Base-by-base conservation (phyloP, 441 rosid genomes). In the Francoa sonchifolia region DNA sequence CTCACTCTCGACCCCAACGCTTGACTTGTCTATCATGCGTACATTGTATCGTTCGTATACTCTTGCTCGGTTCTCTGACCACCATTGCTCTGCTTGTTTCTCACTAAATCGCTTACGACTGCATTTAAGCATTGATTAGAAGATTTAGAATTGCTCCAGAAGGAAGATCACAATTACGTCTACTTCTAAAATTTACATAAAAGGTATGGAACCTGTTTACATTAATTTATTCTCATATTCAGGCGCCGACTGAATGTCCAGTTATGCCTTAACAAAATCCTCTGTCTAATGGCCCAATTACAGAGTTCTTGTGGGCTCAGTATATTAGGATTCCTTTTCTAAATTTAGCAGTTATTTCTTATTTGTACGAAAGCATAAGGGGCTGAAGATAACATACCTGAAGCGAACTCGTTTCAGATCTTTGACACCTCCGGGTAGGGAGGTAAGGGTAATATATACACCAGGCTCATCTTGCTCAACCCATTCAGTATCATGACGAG, bases 381-480 rank as follows among this genome's bases (percentile, higher is more conserved):
- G 16, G 16, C 6, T 3, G 16, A 45, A 39, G 42, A 40, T 17
- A 44, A 23, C 51, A 32, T 59, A 89, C 98, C 96, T 89, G 75
- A 89, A 89, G 46, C 94, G 89, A 47, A 89, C 98, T 37, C 94
- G 78, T 66, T 82, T 82, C 36, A 85, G 89, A 76, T 89, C 96
- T 66, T 82, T 82, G 50, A 50, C 73, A 47, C 89, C 94, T 19
- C 87, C 94, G 1, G 93, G 74, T 31, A 79, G 66, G 31, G 87
- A 77, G 44, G 82, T 76, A 37, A 89, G 81, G 44, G 96, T 82
- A 20, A 89, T 82, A 57, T 85, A 85, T 25, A 89, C 96, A 48
- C 96, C 93, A 22, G 87, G 89, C 61, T 85, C 96, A 58, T 85
- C 94, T 73, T 89, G 94, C 59, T 89, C 96, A 39, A 89, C 96